Conservation (phyloP, 2,329 filamentous ascomycete species). For the Cyclaneusma minus region DNA sequence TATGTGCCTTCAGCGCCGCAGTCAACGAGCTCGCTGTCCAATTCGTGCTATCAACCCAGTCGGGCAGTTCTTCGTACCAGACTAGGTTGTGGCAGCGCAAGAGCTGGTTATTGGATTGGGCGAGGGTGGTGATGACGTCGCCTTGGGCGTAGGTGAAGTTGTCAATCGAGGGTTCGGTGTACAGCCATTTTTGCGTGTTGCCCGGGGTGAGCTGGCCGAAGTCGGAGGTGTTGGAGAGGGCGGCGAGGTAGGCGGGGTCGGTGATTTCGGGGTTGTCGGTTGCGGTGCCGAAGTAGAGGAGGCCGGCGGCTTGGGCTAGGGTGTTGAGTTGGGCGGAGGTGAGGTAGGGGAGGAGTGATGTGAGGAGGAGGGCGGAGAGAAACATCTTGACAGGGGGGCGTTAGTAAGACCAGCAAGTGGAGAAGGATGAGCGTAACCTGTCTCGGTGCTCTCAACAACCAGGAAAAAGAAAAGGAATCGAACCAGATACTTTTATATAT, state of each 20-base stretch:
- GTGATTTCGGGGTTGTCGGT: slow-evolving; percentile 37
- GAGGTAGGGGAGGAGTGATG: no score
- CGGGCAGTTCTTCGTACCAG: slow-evolving; percentile 35
- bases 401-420: no score
- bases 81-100: slow-evolving; percentile 47
- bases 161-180: slow-evolving; percentile 38
- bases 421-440: no score
- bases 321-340: slow-evolving; percentile 28
- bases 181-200: slow-evolving; percentile 50
- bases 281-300: slow-evolving; percentile 39
- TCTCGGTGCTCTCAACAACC: no score
- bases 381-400: no score
- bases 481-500: no score
- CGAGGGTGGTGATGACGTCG: slow-evolving; percentile 34
- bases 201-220: slow-evolving; percentile 51
- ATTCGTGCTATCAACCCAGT: slow-evolving; percentile 30
- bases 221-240: slow-evolving; percentile 37
- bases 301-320: slow-evolving; percentile 37
- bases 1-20: slow-evolving; percentile 40
- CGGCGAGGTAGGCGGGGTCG: slow-evolving; percentile 36
- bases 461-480: no score
- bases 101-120: slow-evolving; percentile 30
- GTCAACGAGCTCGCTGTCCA: slow-evolving; percentile 45
- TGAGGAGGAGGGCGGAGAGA: no score
- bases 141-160: slow-evolving; percentile 42